phyloP scores from a whole-genome alignment of 1,284 basidiomycete genomes.

The Pterulicium gracile region DNA sequence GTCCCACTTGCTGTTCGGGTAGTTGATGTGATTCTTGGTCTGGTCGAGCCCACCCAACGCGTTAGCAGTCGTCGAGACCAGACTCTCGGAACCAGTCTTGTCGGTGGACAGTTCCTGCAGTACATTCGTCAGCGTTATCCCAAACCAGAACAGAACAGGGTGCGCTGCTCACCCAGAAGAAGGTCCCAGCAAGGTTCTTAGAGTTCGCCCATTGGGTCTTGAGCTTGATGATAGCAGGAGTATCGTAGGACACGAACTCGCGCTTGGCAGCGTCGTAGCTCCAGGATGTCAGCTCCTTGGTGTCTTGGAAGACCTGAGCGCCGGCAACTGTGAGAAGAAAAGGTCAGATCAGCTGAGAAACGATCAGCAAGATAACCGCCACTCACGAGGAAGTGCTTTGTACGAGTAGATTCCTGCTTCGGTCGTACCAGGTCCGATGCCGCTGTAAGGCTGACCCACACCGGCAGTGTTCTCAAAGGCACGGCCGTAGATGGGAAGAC shows the following conservation, averaged over 20 bases:
- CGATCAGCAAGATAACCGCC: not conserved
- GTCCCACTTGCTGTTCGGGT: conserved; percentile 57
- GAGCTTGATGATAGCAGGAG: conserved; percentile 54
- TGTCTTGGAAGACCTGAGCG: conserved; percentile 60
- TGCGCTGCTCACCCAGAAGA: conserved; percentile 73
- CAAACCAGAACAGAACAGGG: too few species aligned
- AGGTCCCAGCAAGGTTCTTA: conserved; percentile 59
- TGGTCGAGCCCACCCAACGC: conserved; percentile 48
- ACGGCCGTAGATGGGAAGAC: conserved; percentile 79
- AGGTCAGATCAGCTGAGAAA: not conserved
- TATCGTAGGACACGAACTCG: conserved; percentile 76
- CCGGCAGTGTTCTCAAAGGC: conserved; percentile 76
- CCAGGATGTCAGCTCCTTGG: conserved; percentile 65
- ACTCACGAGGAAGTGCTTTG: conserved; percentile 54
- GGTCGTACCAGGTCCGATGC: conserved; percentile 57
- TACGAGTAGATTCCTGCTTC: conserved; percentile 70
- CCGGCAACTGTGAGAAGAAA: conserved; percentile 33
- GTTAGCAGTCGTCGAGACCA: conserved; percentile 39
- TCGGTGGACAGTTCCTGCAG: conserved; percentile 49
- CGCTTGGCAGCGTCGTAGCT: conserved; percentile 59
- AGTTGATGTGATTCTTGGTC: conserved; percentile 64
- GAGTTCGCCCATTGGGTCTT: conserved; percentile 71
- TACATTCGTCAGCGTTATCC: too few species aligned
- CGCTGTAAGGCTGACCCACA: conserved; percentile 63
- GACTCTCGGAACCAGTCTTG: conserved; percentile 42